Evolutionary conservation across 2,329 filamentous ascomycete species (phyloP).

Genomic region (Penicillium glabrum): DNA sequence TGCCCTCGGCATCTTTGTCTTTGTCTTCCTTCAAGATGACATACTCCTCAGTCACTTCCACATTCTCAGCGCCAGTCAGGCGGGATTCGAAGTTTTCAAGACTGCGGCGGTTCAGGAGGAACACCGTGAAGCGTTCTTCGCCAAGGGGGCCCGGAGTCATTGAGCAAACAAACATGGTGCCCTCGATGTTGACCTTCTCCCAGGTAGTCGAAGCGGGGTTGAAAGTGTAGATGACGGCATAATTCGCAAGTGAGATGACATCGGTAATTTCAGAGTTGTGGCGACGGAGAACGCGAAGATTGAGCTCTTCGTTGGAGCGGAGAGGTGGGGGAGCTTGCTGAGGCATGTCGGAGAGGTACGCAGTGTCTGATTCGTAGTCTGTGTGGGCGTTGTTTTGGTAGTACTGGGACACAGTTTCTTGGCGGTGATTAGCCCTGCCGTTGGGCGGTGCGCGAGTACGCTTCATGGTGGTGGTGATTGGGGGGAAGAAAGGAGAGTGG

Average conservation of each 20-base stretch:
- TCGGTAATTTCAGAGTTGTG: constrained; percentile 72
- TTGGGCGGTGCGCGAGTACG: constrained; percentile 2
- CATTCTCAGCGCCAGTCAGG: constrained; percentile 56
- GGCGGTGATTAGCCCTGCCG: too few relatives aligned
- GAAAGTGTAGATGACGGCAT: constrained; percentile 84
- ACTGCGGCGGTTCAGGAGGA: constrained; percentile 71
- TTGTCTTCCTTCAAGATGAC: constrained; percentile 57
- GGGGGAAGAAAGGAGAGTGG: not conserved
- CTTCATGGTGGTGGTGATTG: constrained; percentile 20
- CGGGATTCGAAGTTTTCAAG: constrained; percentile 70
- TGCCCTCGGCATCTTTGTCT: constrained; percentile 11
- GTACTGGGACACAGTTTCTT: constrained; percentile 10
- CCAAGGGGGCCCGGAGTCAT: constrained; percentile 45
- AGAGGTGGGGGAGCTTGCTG: constrained; percentile 43
- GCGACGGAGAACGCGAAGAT: constrained; percentile 77
- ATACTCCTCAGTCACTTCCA: constrained; percentile 64
- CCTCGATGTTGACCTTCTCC: constrained; percentile 85
- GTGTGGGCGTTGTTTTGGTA: constrained; percentile 30
- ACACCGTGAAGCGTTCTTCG: constrained; percentile 57
- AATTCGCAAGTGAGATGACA: constrained; percentile 79
- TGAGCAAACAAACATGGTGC: constrained; percentile 84
- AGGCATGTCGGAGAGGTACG: constrained; percentile 45
- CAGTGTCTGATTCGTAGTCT: constrained; percentile 68
- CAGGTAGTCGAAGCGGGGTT: constrained; percentile 64
- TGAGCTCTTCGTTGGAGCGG: constrained; percentile 81